Conservation (phyloP, 75 land plant genomes). For the Pseudotsuga menziesii region DNA sequence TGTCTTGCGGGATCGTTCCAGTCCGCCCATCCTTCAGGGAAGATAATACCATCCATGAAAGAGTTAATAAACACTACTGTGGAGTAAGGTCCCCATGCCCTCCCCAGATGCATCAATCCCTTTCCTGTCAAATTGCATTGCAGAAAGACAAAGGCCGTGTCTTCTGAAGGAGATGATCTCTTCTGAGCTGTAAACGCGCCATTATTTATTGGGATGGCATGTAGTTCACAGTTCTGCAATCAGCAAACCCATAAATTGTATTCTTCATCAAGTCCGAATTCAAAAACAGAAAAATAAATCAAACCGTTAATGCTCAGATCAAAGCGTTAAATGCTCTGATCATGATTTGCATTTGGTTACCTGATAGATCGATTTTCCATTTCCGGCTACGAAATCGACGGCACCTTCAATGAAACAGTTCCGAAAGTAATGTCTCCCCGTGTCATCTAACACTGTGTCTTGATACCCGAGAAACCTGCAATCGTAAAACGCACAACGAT, state of each 20-base stretch:
- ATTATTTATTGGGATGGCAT: too few species aligned
- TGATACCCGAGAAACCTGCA: conserved; percentile 38
- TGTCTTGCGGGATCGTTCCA: conserved; percentile 15
- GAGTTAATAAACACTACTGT: conserved; percentile 50
- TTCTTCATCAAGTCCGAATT: too few species aligned
- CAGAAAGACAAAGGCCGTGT: conserved; percentile 48
- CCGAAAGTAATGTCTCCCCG: conserved; percentile 44
- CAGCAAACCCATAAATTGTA: too few species aligned
- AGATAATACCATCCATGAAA: conserved; percentile 44
- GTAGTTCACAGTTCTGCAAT: too few species aligned
- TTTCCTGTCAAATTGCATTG: conserved; percentile 50
- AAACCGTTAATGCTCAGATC: too few species aligned
- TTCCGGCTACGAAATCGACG: conserved; percentile 54
- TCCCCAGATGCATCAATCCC: conserved; percentile 37
- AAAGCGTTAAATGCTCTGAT: too few species aligned
- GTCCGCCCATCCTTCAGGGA: conserved; percentile 58
- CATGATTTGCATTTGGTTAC: too few species aligned
- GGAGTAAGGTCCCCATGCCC: conserved; percentile 68
- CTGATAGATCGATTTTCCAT: conserved; percentile 13
- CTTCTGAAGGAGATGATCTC: not conserved
- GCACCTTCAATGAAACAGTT: conserved; percentile 60
- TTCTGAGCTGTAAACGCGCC: too few species aligned
- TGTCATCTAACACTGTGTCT: conserved; percentile 48
- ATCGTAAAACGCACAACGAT: conserved; percentile 42
- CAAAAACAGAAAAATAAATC: too few species aligned